phyloP scores from a whole-genome alignment of 1,139 yeast species.

The Saccharomyces pastorianus region DNA sequence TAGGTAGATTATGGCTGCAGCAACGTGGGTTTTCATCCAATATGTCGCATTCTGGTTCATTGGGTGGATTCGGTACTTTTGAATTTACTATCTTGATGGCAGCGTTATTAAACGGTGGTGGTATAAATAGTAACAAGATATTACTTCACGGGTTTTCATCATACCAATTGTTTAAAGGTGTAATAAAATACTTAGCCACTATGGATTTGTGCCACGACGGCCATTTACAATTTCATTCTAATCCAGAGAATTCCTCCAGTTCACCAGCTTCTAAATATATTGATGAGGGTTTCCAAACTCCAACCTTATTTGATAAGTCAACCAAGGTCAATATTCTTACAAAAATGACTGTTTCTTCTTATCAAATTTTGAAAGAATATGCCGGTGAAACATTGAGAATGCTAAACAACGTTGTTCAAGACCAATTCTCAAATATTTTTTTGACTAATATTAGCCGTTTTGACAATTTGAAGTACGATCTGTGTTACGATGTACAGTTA shows the following conservation, averaged over 20 bases:
- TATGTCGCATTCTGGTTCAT: conserved; percentile 38
- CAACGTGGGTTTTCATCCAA: conserved; percentile 75
- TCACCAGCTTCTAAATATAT: conserved; percentile 48
- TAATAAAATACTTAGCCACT: conserved; percentile 70
- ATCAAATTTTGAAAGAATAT: conserved; percentile 50
- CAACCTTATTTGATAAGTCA: conserved; percentile 69
- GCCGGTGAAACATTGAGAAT: conserved; percentile 63
- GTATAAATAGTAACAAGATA: conserved; percentile 63
- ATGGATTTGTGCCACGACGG: conserved; percentile 59
- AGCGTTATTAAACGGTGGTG: conserved; percentile 79
- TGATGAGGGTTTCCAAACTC: conserved; percentile 55
- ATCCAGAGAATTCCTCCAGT: conserved; percentile 28
- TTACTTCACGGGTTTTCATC: conserved; percentile 82
- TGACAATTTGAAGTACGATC: conserved; percentile 58
- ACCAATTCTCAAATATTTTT: conserved; percentile 81
- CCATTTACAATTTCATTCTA: conserved; percentile 57
- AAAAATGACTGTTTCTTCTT: conserved; percentile 70
- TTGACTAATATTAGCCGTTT: conserved; percentile 49
- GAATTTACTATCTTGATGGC: conserved; percentile 81
- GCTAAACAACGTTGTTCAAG: conserved; percentile 71
- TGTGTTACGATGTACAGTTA: conserved; percentile 47
- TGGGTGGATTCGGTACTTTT: conserved; percentile 86
- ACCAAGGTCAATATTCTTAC: conserved; percentile 70
- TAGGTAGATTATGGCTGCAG: conserved; percentile 83
- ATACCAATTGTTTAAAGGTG: conserved; percentile 86